Evolutionary conservation across 371 early-diverging fungal genomes (phyloP).

Genomic region (Syncephalastrum contaminatum): DNA sequence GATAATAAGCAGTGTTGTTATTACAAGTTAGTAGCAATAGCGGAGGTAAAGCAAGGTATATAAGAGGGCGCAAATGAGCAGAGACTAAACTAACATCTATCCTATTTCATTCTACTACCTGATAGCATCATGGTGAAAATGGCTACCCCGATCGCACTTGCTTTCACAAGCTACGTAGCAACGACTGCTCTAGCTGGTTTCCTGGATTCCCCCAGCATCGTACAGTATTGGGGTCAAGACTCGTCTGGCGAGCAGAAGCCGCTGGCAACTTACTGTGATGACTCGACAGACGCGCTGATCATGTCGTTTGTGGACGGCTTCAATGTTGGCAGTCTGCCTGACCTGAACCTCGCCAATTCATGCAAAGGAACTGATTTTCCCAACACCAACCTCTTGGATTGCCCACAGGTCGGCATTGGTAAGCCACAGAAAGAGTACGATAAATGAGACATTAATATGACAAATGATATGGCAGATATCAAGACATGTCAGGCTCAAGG

Average conservation of each 20-base stretch:
- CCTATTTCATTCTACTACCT: too few species aligned
- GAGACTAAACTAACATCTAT: too few species aligned
- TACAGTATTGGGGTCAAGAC: neutral
- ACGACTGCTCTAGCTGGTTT: too few species aligned
- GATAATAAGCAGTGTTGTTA: too few species aligned
- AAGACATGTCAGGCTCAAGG: slow-evolving; percentile 51
- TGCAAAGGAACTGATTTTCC: slow-evolving; percentile 17
- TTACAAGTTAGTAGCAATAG: too few species aligned
- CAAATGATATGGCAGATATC: slow-evolving; percentile 39
- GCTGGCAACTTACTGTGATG: slow-evolving; percentile 23
- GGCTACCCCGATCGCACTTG: too few species aligned
- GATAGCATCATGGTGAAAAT: too few species aligned
- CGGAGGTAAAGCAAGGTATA: too few species aligned
- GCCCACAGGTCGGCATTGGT: slow-evolving; percentile 47
- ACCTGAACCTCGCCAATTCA: slow-evolving; percentile 22
- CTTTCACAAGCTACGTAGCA: too few species aligned
- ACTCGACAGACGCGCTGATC: slow-evolving; percentile 22
- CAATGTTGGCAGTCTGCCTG: slow-evolving; percentile 18
- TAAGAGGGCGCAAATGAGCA: too few species aligned
- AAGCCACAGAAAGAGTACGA: neutral
- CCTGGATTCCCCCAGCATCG: too few species aligned
- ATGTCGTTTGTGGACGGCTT: slow-evolving; percentile 18
- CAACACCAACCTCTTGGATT: slow-evolving; percentile 41
- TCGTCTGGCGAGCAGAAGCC: slow-evolving; percentile 10
- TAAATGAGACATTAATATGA: neutral